A percentile compares a stretch with the other conserved stretches of the same genome.
Conservation (phyloP, 2,329 filamentous ascomycete species). For the Didymosphaeria variabile region DNA sequence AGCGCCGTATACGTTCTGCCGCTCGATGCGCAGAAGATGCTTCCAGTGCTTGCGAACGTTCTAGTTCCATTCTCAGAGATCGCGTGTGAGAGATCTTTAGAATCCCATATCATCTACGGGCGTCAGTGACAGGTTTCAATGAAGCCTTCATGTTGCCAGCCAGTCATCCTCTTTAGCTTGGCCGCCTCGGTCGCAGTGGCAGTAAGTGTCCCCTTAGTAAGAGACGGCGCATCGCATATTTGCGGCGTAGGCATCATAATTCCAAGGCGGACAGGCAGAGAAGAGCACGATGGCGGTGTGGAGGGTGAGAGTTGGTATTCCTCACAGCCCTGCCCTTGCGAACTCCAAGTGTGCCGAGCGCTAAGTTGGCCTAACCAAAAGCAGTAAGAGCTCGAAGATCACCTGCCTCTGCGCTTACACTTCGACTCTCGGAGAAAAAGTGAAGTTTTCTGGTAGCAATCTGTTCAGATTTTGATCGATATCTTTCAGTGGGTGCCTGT, state of each 20-base stretch:
- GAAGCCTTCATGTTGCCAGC: background rate
- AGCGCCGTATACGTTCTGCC: constrained; percentile 32
- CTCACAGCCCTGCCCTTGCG: constrained; percentile 8
- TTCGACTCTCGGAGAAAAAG: background rate
- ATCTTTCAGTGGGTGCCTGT: background rate
- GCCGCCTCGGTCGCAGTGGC: background rate
- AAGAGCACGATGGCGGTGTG: constrained; percentile 10
- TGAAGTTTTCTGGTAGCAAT: background rate
- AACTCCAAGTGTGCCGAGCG: constrained; percentile 13
- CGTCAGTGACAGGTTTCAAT: constrained; percentile 32
- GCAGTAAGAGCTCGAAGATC: background rate
- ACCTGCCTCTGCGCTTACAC: background rate
- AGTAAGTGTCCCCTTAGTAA: background rate
- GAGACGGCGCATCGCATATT: background rate
- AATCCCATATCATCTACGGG: constrained; percentile 18
- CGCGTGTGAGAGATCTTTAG: constrained; percentile 17
- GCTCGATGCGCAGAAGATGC: constrained; percentile 24
- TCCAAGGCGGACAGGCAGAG: background rate
- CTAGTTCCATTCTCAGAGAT: constrained; percentile 9
- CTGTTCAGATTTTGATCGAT: background rate
- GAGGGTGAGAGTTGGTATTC: constrained; percentile 1
- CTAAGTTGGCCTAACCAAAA: constrained; percentile 7
- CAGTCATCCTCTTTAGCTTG: background rate
- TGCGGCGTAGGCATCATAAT: background rate
- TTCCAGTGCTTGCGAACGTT: constrained; percentile 21